Evolutionary conservation across 73 alveolate genomes (phyloP), one percentile per base, ranked within the genome.

Genomic region (Paramecium octaurelia): DNA sequence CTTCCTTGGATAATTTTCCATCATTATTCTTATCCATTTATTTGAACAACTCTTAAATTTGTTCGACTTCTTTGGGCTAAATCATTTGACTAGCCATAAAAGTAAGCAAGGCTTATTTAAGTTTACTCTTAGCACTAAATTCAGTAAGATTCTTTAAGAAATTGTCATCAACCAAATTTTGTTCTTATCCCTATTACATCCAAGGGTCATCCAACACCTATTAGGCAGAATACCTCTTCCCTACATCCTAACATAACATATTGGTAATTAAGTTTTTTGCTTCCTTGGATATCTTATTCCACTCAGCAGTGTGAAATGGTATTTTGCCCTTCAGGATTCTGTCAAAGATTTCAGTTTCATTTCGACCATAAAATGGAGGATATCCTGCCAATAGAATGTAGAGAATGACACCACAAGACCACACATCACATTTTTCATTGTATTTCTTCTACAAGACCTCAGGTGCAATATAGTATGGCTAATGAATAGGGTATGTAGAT

Each of bases 361-460:
- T 95, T 36, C 77, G 29, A 20, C 98, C 98, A 83, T 48, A 35
- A 93, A 96, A 96, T 0, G 98, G 98, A n/a, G 96, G 97, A 59
- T 68, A 71, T 18, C 99, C 99, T 20, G 95, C 85, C 60, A 96
- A 95, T 84, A 97, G 20, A 43, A 93, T 93, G 71, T 95, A 93
- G 95, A 97, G 85, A 27, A 96, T 95, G 31, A 97, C 95, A 10
- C 98, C 99, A 80, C 96, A 87, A 21, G 98, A 93, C 98, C 99
- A 97, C 14, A 97, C 95, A 85, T 97, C 99, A 58, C 99, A 97
- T 84, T 93, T 96, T 93, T 96, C 97, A 31, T 94, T 94, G 76
- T 96, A 96, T 71, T 93, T 93, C 73, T 86, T 59, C 36, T 48
- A 58, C 42, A 93, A 85, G 23, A 95, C 99, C 92, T 97, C 99